Evolutionary conservation across 441 rosid genomes (phyloP).

Genomic region (Oxalis stricta): DNA sequence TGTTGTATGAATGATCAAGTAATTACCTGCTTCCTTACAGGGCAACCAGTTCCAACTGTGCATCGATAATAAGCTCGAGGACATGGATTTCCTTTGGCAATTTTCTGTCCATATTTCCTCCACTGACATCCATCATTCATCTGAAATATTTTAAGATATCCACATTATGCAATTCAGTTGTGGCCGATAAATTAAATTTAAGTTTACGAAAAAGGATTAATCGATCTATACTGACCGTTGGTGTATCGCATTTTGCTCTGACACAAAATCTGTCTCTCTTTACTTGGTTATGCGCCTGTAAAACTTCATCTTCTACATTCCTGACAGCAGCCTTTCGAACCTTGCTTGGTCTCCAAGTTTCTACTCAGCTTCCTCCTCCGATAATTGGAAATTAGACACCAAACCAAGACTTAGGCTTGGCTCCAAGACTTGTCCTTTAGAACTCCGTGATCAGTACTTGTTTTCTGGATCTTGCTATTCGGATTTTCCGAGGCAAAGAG

Average conservation of each 20-base stretch:
- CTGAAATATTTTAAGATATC: constrained; percentile 13
- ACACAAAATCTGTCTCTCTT: constrained; percentile 85
- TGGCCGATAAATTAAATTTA: not conserved
- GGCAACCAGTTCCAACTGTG: constrained; percentile 69
- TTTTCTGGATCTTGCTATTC: constrained; percentile 22
- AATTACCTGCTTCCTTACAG: constrained; percentile 72
- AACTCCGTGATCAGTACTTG: constrained; percentile 7
- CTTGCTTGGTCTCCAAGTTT: constrained; percentile 43
- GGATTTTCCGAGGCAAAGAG: constrained; percentile 79
- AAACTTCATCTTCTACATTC: constrained; percentile 35
- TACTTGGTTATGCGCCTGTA: constrained; percentile 25
- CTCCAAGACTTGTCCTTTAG: constrained; percentile 25
- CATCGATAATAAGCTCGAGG: constrained; percentile 86
- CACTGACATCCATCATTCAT: constrained; percentile 92
- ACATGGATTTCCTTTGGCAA: constrained; percentile 80
- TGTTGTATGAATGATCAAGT: too few relatives aligned
- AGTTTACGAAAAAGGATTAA: not conserved
- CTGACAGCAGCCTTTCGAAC: constrained; percentile 23
- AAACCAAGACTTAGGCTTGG: constrained; percentile 44
- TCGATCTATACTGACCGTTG: constrained; percentile 39
- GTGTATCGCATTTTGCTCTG: constrained; percentile 77
- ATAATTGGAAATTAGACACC: constrained; percentile 21
- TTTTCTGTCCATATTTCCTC: constrained; percentile 94
- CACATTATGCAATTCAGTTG: too few relatives aligned
- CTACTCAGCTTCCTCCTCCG: constrained; percentile 33